Conservation (phyloP, 352 stramenopile species). For the Globisporangium ultimum region DNA sequence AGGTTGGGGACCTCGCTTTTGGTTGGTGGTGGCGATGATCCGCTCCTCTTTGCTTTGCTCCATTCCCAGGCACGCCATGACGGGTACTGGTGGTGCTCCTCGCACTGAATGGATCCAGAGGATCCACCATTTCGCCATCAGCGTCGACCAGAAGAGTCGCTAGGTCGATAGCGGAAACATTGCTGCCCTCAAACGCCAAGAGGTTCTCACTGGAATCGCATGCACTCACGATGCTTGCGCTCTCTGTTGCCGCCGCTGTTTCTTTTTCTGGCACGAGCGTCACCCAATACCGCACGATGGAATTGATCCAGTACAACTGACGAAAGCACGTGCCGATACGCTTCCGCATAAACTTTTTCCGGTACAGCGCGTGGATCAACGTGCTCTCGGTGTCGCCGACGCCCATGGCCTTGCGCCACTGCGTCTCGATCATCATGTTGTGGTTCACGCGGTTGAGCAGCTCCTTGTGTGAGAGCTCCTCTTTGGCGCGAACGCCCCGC, state of each 20-base stretch:
- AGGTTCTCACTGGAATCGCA: not conserved
- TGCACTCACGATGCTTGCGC: not conserved
- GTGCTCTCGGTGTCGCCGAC: slow-evolving; percentile 50
- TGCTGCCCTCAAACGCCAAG: not conserved
- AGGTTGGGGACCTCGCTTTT: not conserved
- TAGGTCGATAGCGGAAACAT: not conserved
- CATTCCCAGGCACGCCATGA: not conserved
- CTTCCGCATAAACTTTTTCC: slow-evolving; percentile 54
- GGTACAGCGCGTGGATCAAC: slow-evolving; percentile 54
- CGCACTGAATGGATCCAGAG: not conserved
- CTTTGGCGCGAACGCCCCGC: slow-evolving; percentile 26
- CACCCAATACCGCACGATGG: slow-evolving; percentile 35
- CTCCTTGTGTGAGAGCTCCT: slow-evolving; percentile 49
- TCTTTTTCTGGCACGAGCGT: slow-evolving; percentile 19
- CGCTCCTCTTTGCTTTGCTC: not conserved
- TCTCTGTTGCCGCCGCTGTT: not conserved
- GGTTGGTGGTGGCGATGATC: not conserved
- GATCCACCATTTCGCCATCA: not conserved
- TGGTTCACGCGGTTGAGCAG: slow-evolving; percentile 48
- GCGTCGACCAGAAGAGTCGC: not conserved
- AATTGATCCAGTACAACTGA: slow-evolving; percentile 23
- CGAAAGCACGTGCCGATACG: slow-evolving; percentile 32
- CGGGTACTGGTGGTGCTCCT: not conserved
- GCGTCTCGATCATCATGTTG: slow-evolving; percentile 62
- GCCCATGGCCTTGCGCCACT: slow-evolving; percentile 66